Conservation (phyloP, 805 yeast species). For the Pichia rugopelliculosa region DNA sequence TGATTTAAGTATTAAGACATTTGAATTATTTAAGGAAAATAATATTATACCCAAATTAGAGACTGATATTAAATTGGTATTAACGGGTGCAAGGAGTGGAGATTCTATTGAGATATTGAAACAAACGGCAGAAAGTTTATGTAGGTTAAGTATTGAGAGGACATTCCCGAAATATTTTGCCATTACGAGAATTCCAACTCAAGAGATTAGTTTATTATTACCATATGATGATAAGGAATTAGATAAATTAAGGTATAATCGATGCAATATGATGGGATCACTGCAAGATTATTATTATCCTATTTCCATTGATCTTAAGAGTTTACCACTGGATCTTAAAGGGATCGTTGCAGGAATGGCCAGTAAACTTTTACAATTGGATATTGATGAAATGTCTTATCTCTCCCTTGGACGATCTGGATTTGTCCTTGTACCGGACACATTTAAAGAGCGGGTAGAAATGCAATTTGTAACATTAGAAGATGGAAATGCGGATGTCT, state of each 20-base stretch:
- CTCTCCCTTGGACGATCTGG: constrained; percentile 55
- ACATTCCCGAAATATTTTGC: constrained; percentile 40
- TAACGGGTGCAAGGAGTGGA: constrained; percentile 54
- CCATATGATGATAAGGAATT: constrained; percentile 35
- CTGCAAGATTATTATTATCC: constrained; percentile 52
- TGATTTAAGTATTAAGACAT: constrained; percentile 30
- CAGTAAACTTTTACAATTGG: constrained; percentile 31
- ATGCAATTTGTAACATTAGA: constrained; percentile 7
- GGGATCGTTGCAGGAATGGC: constrained; percentile 67
- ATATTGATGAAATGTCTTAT: constrained; percentile 45
- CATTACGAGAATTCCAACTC: constrained; percentile 43
- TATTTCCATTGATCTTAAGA: constrained; percentile 43
- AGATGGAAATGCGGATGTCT: neutral
- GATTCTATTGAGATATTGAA: constrained; percentile 36
- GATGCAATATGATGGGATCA: constrained; percentile 44
- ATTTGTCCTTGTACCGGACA: constrained; percentile 51
- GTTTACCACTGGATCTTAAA: constrained; percentile 49
- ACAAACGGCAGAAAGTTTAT: constrained; percentile 34
- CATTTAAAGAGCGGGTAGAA: constrained; percentile 20
- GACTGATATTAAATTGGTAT: constrained; percentile 33
- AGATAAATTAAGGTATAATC: constrained; percentile 33
- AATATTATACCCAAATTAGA: constrained; percentile 40
- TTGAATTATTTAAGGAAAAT: constrained; percentile 30
- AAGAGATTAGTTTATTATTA: constrained; percentile 42
- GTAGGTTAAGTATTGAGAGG: constrained; percentile 15